phyloP scores from a whole-genome alignment of 257 asterid genomes.

The Orobanche coerulescens region DNA sequence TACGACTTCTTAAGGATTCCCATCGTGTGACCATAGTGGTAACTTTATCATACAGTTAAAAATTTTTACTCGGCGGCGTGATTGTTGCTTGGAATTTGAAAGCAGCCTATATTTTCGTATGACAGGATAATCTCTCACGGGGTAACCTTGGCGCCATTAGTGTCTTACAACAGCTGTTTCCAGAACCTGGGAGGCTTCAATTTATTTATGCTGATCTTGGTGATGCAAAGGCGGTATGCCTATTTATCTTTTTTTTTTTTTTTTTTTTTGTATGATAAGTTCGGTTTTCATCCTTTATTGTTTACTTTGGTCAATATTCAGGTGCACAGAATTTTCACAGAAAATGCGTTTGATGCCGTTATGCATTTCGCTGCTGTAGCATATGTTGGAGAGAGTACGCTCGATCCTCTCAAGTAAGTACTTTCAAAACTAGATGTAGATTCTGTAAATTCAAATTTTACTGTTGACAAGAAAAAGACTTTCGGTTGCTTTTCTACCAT shows the following conservation, averaged over 20 bases:
- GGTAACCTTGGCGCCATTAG: conserved; percentile 82
- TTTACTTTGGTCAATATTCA: conserved; percentile 31
- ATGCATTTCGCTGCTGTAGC: conserved; percentile 98
- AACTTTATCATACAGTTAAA: conserved; percentile 17
- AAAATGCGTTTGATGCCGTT: conserved; percentile 66
- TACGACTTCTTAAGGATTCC: conserved; percentile 70
- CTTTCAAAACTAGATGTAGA: neutral
- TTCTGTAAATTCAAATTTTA: neutral
- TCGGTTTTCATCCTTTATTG: conserved; percentile 7
- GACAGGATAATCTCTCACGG: conserved; percentile 84
- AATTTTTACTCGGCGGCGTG: neutral
- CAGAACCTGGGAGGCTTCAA: conserved; percentile 87
- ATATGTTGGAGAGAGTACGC: conserved; percentile 93
- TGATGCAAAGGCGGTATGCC: conserved; percentile 66
- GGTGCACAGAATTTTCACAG: conserved; percentile 61
- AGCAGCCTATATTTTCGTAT: neutral
- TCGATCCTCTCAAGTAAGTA: conserved; percentile 76
- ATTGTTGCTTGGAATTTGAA: conserved; percentile 1
- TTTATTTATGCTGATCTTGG: conserved; percentile 89
- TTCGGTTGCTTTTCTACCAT: neutral
- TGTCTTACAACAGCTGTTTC: conserved; percentile 65
- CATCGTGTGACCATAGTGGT: conserved; percentile 96
- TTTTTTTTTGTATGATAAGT: conserved; percentile 8
- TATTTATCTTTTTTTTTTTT: conserved; percentile 3
- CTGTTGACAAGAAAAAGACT: neutral